These are phyloP conservation scores for Dioscorea zingiberensis DNA, from an alignment of 106 monocot species.

Conservation along the genomic window DNA sequence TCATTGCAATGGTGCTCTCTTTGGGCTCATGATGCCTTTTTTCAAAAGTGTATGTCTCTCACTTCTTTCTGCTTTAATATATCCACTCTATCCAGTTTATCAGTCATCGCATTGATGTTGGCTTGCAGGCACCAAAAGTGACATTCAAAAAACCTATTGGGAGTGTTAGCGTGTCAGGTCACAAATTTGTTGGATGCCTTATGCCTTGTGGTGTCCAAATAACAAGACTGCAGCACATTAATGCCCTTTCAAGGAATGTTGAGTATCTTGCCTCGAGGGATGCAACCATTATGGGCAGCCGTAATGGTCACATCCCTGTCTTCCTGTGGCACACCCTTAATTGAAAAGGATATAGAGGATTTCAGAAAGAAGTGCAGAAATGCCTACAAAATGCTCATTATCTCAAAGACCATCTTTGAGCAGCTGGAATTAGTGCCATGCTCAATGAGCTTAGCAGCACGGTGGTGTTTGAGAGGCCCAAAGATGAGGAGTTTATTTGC, in stretches of 20 bases:
- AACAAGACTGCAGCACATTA: constrained; percentile 65
- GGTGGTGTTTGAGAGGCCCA: constrained; percentile 87
- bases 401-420: constrained; percentile 58
- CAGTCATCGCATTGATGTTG: too few relatives aligned
- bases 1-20: too few relatives aligned
- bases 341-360: constrained; percentile 70
- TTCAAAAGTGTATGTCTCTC: too few relatives aligned
- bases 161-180: constrained; percentile 81
- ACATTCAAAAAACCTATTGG: constrained; percentile 60
- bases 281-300: constrained; percentile 92
- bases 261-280: constrained; percentile 92
- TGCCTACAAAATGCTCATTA: constrained; percentile 90
- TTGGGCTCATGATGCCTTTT: too few relatives aligned
- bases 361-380: constrained; percentile 83
- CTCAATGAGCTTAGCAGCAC: constrained; percentile 97
- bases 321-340: constrained; percentile 96
- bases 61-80: too few relatives aligned
- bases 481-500: constrained; percentile 70
- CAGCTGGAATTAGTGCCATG: constrained; percentile 79
- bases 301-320: constrained; percentile 82
- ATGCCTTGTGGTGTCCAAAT: constrained; percentile 92
- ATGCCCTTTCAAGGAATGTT: constrained; percentile 71
- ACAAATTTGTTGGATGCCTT: constrained; percentile 82
- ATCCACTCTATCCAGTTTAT: too few relatives aligned
- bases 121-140: constrained; percentile 27